Evolutionary conservation across 2,329 filamentous ascomycete species (phyloP).

Genomic region (Truncatella angustata): DNA sequence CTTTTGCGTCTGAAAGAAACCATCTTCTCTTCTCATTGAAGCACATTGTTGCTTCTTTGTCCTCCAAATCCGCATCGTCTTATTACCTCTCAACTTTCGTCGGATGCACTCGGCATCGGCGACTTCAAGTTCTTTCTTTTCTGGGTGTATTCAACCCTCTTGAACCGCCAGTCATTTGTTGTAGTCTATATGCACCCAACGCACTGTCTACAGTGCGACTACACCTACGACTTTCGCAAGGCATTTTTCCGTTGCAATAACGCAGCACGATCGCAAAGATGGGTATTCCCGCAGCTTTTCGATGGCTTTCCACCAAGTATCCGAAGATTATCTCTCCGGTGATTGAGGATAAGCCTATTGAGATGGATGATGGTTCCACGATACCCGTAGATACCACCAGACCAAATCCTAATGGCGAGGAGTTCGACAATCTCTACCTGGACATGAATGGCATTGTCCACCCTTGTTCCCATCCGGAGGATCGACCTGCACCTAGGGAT

Average conservation of each 20-base stretch:
- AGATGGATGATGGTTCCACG: conserved; percentile 75
- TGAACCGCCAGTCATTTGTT: too few species aligned
- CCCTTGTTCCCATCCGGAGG: conserved; percentile 96
- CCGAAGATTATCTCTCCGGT: conserved; percentile 95
- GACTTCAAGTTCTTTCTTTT: too few species aligned
- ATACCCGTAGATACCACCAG: conserved; percentile 83
- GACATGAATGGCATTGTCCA: conserved; percentile 99
- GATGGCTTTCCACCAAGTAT: conserved; percentile 96
- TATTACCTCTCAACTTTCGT: too few species aligned
- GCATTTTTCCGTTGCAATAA: not conserved
- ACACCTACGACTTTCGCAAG: too few species aligned
- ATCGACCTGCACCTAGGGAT: conserved; percentile 83
- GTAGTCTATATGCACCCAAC: too few species aligned
- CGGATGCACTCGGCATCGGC: too few species aligned
- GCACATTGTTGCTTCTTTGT: too few species aligned
- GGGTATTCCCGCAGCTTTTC: conserved; percentile 93
- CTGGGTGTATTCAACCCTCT: too few species aligned
- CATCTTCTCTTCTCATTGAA: too few species aligned
- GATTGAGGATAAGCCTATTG: conserved; percentile 77
- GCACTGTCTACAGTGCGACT: too few species aligned
- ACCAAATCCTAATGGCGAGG: conserved; percentile 94
- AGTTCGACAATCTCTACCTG: conserved; percentile 96
- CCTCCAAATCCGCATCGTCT: too few species aligned
- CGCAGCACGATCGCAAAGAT: conserved; percentile 55
- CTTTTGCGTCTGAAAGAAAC: too few species aligned